Evolutionary conservation across 768 basidiomycete species (phyloP), one percentile per base, ranked within the genome.

Genomic region (Tricholoma sp.): DNA sequence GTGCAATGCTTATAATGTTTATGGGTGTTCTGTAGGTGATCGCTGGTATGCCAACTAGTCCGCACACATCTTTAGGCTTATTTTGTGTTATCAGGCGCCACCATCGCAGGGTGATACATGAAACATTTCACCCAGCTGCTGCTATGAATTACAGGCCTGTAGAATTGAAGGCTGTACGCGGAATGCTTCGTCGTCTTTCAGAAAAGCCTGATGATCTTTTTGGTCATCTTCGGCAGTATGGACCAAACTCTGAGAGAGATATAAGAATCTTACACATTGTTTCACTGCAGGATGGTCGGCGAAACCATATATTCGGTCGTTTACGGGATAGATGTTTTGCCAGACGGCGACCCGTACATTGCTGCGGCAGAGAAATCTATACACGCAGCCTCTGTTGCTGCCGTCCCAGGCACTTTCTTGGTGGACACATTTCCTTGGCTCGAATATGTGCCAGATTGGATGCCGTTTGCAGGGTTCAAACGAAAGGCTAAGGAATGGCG

Each of bases 381-480:
- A 24, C 55, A 61, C 3, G 65, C 66, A 0, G 56, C 74, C 24
- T 60, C 67, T 9, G 65, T 59, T 12, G 63, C 70, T 3, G 65
- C 57, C 4, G 63, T 65, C 44, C 60, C 68, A 5, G 71, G 68
- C 2, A 54, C 70, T 0, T 76, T 65, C 55, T 61, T 75, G 3
- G 72, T 72, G 47, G 73, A 78, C 47, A 54, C 62, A 0, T 29
- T 68, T 12, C 66, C 66, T 15, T 34, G 65, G 12, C 58, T 77
- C 17, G 69, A 70, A 54, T 60, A 74, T 39, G 50, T 76, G 2
- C 76, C 74, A 2, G 60, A 55, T 4, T 75, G 71, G 68, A 57
- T 76, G 45, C 74, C 76, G 37, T 69, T 72, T 1, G 66, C 68
- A 0, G 68, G 62, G 10, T 77, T 77, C 62, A 68, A 74, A 56